phyloP scores from a whole-genome alignment of 2,329 filamentous ascomycete genomes.

The Fonsecaea nubica region DNA sequence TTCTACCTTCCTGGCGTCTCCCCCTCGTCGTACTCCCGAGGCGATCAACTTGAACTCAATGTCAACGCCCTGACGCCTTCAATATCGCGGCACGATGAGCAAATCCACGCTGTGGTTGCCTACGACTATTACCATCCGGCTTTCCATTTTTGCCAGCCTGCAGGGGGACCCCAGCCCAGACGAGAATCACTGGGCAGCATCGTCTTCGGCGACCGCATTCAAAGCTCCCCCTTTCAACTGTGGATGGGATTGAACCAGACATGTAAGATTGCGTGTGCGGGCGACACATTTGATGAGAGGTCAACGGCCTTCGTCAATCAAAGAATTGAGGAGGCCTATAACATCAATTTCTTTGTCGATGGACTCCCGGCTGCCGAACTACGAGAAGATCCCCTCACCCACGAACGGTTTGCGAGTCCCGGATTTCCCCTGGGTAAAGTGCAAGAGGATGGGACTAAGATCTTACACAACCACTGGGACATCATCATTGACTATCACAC shows the following conservation, averaged over 20 bases:
- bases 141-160: slow-evolving; percentile 86
- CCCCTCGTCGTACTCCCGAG: slow-evolving; percentile 85
- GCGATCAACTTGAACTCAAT: slow-evolving; percentile 80
- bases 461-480: slow-evolving; percentile 94
- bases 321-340: slow-evolving; percentile 83
- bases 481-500: slow-evolving; percentile 92
- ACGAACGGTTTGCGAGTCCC: slow-evolving; percentile 84
- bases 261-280: slow-evolving; percentile 79
- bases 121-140: slow-evolving; percentile 93
- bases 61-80: slow-evolving; percentile 93
- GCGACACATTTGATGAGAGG: slow-evolving; percentile 68
- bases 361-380: slow-evolving; percentile 88
- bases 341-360: slow-evolving; percentile 94
- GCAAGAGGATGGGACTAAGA: slow-evolving; percentile 61
- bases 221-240: slow-evolving; percentile 91
- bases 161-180: slow-evolving; percentile 76
- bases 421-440: slow-evolving; percentile 79
- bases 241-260: slow-evolving; percentile 85
- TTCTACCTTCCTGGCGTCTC: slow-evolving; percentile 98
- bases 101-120: slow-evolving; percentile 88
- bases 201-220: slow-evolving; percentile 94
- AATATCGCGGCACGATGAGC: slow-evolving; percentile 75
- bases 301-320: slow-evolving; percentile 80
- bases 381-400: slow-evolving; percentile 75
- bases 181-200: slow-evolving; percentile 94